Evolutionary conservation across 2,329 filamentous ascomycete species (phyloP).

Genomic region (Colletotrichum sp.): DNA sequence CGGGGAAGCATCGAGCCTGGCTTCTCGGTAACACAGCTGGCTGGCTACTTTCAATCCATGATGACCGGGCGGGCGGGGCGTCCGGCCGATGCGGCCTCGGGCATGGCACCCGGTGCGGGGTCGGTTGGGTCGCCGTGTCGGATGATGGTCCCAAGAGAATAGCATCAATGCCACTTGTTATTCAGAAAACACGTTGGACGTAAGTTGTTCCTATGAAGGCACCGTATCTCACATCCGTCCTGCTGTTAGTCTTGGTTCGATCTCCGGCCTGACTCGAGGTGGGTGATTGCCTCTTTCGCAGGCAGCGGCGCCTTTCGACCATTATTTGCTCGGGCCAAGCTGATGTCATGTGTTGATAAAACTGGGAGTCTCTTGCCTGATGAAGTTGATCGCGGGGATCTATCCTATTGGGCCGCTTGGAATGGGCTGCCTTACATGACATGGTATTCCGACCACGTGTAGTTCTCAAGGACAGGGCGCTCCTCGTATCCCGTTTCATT

Average conservation of each 20-base stretch:
- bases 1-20: too few species aligned
- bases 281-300: accelerated
- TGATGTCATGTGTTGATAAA: background rate
- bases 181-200: too few species aligned
- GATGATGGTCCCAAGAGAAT: background rate
- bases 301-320: background rate
- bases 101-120: background rate
- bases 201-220: too few species aligned
- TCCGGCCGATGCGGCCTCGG: background rate
- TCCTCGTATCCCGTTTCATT: background rate
- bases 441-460: background rate
- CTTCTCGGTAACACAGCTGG: background rate
- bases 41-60: background rate
- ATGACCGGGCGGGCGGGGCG: background rate
- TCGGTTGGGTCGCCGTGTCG: background rate
- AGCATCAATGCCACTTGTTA: background rate
- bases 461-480: background rate
- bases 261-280: accelerated
- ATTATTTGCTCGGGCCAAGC: background rate
- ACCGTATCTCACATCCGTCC: background rate
- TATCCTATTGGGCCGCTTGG: background rate
- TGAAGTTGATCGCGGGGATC: background rate
- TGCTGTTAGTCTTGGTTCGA: background rate
- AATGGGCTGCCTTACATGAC: background rate
- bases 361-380: accelerated